Base-by-base conservation (phyloP, 441 rosid genomes). In the Pelargonium myrrhifolium region DNA sequence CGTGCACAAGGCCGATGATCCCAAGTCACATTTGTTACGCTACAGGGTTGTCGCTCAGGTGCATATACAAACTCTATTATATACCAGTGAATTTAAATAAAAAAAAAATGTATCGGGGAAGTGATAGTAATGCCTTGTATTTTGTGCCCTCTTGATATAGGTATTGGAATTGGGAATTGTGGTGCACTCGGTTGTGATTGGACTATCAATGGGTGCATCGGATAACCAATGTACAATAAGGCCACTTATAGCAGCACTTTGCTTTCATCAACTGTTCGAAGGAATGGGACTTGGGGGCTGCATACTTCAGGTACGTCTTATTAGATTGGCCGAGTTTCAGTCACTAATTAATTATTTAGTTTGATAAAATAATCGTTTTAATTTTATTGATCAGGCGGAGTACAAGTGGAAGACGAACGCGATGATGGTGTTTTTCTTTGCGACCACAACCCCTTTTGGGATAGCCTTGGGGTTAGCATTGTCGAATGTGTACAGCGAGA, bases 261-360 rank as follows among this genome's bases (percentile, higher is more conserved):
- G 84, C 72, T 82, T 84, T 72, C 86, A 84, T 75, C 83, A 82
- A 65, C 66, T 84, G 24, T 80, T 78, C 53, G 86, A 84, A 79
- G 84, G 88, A 51, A 82, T 84, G 82, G 83, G 87, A 9, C 84
- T 79, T 0, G 79, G 85, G 2, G 82, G 84, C 26, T 76, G 80
- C 74, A 71, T 73, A 6, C 49, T 66, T 15, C 74, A 73, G 75
- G 75, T 76, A 40, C 45, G 2, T 40, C 10, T 40, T 40, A 40
- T n/a, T n/a, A n/a, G n/a, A 7, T 7, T 40, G 45, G 9, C 9
- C 6, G 2, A 40, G 9, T 11, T 8, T 40, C 11, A 8, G 11
- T 39, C 9, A 4, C 42, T 2, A 39, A 39, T 4, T 39, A 39
- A 40, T 7, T 40, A 8, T 40, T 40, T 40, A 40, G 28, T n/a